A percentile compares a stretch with the other conserved stretches of the same genome.
These are phyloP conservation scores for Russula foetens DNA, from an alignment of 768 basidiomycete species.

Conservation along the genomic window DNA sequence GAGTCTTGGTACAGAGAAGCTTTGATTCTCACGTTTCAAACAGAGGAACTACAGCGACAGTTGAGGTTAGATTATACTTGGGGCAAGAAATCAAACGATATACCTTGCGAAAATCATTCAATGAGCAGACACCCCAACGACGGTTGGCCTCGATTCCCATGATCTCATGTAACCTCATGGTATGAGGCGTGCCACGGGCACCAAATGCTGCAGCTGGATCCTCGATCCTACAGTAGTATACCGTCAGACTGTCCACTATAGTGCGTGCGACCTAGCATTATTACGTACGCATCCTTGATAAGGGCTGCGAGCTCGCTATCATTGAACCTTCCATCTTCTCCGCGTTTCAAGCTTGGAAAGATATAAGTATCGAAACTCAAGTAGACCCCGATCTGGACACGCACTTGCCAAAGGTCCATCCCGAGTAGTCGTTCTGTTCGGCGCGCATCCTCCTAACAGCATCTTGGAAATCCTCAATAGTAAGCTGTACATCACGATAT, in stretches of 20 bases:
- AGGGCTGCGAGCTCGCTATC: constrained; percentile 63
- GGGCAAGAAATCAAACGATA: constrained; percentile 1
- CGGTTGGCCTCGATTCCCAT: constrained; percentile 79
- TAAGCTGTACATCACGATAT: constrained; percentile 26
- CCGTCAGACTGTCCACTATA: background rate
- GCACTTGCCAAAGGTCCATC: constrained; percentile 65
- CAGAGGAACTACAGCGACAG: constrained; percentile 51
- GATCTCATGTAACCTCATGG: constrained; percentile 71
- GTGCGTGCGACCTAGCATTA: background rate
- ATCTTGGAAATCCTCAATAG: constrained; percentile 41
- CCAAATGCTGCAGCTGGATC: constrained; percentile 66
- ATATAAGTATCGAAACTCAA: background rate
- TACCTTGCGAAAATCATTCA: constrained; percentile 77
- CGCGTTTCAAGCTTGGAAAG: constrained; percentile 45
- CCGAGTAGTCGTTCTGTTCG: constrained; percentile 35
- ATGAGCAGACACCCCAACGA: constrained; percentile 70
- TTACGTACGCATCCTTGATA: constrained; percentile 59
- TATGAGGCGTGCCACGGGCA: constrained; percentile 62
- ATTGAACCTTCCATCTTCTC: constrained; percentile 51
- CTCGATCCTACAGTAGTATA: constrained; percentile 50
- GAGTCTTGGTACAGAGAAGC: background rate
- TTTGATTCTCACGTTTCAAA: constrained; percentile 48
- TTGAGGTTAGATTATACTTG: background rate
- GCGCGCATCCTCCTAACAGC: constrained; percentile 30
- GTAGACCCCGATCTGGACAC: constrained; percentile 17